A percentile compares a stretch with the other conserved stretches of the same genome.
Evolutionary conservation across 495 filamentous ascomycete species (phyloP).

Genomic region (Penicillium cosmopolitanum): DNA sequence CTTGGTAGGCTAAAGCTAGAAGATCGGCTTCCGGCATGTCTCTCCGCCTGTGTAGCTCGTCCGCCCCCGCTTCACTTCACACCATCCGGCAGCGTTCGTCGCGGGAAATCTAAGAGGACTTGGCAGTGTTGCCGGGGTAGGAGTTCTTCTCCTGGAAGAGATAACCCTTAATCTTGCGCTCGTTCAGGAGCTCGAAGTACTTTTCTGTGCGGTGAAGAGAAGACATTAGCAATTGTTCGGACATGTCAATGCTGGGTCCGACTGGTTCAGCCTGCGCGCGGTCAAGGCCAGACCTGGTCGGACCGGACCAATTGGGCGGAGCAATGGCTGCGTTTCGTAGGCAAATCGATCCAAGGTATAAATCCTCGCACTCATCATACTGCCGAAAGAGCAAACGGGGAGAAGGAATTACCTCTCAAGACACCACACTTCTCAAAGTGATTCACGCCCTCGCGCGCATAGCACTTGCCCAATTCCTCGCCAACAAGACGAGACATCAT

Average conservation of each 20-base stretch:
- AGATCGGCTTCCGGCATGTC: neutral
- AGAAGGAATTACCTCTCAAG: conserved; percentile 70
- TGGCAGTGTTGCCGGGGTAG: conserved; percentile 37
- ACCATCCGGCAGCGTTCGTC: neutral
- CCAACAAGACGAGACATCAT: conserved; percentile 97
- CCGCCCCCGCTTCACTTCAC: neutral
- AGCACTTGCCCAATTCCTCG: conserved; percentile 96
- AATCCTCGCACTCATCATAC: too few relatives aligned
- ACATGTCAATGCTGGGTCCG: neutral
- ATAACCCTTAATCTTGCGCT: conserved; percentile 85
- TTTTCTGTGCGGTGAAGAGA: conserved; percentile 61
- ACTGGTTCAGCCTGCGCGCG: too few relatives aligned
- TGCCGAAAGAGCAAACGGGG: conserved; percentile 4
- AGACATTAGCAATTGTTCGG: conserved; percentile 1
- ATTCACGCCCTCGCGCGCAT: conserved; percentile 91
- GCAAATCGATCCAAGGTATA: too few relatives aligned
- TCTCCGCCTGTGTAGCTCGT: neutral
- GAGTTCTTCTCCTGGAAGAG: conserved; percentile 92
- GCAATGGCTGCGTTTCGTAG: too few relatives aligned
- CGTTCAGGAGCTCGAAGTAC: conserved; percentile 88
- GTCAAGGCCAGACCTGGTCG: too few relatives aligned
- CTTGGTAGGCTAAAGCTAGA: too few relatives aligned
- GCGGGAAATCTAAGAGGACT: conserved; percentile 15
- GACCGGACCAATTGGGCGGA: too few relatives aligned
- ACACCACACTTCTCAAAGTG: conserved; percentile 95